Percentiles rank a stretch among this genome's conserved stretches.
Evolutionary conservation across 2,329 filamentous ascomycete species (phyloP).

Genomic region (Pseudogymnoascus sp.): DNA sequence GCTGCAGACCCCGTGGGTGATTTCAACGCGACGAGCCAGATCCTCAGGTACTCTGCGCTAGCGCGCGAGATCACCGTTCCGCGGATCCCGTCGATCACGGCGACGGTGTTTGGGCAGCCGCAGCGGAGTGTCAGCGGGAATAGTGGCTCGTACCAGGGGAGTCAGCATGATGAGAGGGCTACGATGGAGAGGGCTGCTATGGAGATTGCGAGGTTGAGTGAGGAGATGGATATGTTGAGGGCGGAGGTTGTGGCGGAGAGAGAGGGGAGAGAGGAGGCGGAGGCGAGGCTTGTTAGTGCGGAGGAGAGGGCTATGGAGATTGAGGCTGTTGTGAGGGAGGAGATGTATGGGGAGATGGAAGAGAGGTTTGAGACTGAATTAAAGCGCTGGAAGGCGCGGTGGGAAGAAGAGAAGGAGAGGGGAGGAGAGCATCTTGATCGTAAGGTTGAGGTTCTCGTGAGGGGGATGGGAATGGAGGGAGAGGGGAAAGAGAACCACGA

Average conservation of each 20-base stretch:
- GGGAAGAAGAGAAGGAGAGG: conserved; percentile 71
- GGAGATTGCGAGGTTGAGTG: conserved; percentile 71
- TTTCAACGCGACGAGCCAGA: conserved; percentile 94
- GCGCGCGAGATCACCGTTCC: conserved; percentile 90
- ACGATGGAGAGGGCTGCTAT: conserved; percentile 77
- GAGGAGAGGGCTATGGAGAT: conserved; percentile 58
- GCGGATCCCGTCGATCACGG: conserved; percentile 73
- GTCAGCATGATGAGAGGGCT: conserved; percentile 42
- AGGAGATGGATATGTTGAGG: conserved; percentile 69
- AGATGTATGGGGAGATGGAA: conserved; percentile 84
- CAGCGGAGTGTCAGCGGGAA: neutral
- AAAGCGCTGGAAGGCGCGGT: conserved; percentile 69
- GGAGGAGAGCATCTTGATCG: conserved; percentile 79
- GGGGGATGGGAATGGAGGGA: conserved; percentile 39
- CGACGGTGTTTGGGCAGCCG: conserved; percentile 48
- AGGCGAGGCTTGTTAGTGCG: conserved; percentile 62
- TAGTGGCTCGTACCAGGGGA: neutral
- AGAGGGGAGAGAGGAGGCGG: conserved; percentile 60
- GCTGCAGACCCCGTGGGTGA: conserved; percentile 89
- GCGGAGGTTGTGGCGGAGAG: conserved; percentile 63
- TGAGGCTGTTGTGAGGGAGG: conserved; percentile 80
- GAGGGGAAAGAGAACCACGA: conserved; percentile 50
- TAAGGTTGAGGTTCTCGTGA: conserved; percentile 69
- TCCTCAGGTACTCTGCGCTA: conserved; percentile 86
- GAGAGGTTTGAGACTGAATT: conserved; percentile 65